Evolutionary conservation across 192 early-diverging fungal species (phyloP).

Genomic region (Mortierella claussenii): DNA sequence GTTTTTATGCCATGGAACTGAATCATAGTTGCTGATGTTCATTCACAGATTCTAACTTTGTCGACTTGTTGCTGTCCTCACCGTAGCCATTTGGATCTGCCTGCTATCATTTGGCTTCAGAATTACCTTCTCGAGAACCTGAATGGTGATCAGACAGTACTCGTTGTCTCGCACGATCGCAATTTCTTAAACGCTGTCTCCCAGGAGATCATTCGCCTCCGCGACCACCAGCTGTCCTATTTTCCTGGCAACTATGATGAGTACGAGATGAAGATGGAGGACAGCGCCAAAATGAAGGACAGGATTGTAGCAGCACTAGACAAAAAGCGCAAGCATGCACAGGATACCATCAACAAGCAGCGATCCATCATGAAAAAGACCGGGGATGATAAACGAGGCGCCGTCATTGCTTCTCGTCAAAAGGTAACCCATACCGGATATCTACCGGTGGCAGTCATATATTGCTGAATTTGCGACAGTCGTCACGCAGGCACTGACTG

Average conservation of each 20-base stretch:
- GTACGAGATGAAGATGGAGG: conserved; percentile 78
- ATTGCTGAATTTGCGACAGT: too few species aligned
- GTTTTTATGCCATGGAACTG: too few species aligned
- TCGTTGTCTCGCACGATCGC: conserved; percentile 92
- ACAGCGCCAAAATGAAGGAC: conserved; percentile 76
- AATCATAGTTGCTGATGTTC: too few species aligned
- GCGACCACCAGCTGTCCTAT: conserved; percentile 77
- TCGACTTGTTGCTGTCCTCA: too few species aligned
- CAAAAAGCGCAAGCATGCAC: conserved; percentile 77
- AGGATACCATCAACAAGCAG: conserved; percentile 84
- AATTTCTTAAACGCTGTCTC: conserved; percentile 84
- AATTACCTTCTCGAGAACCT: conserved; percentile 73
- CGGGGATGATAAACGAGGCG: conserved; percentile 86
- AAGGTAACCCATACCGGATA: too few species aligned
- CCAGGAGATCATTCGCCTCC: conserved; percentile 80
- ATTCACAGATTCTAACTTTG: too few species aligned
- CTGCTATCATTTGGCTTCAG: conserved; percentile 93
- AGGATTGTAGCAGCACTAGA: conserved; percentile 69
- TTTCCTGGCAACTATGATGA: conserved; percentile 90
- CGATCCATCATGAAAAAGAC: conserved; percentile 75
- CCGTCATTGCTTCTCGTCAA: conserved; percentile 78
- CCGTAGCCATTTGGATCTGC: conserved; percentile 81
- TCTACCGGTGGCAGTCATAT: too few species aligned
- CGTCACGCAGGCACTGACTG: too few species aligned
- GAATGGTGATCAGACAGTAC: conserved; percentile 71